Evolutionary conservation across 352 stramenopile species (phyloP).

Genomic region (Elongisporangium senticosum): DNA sequence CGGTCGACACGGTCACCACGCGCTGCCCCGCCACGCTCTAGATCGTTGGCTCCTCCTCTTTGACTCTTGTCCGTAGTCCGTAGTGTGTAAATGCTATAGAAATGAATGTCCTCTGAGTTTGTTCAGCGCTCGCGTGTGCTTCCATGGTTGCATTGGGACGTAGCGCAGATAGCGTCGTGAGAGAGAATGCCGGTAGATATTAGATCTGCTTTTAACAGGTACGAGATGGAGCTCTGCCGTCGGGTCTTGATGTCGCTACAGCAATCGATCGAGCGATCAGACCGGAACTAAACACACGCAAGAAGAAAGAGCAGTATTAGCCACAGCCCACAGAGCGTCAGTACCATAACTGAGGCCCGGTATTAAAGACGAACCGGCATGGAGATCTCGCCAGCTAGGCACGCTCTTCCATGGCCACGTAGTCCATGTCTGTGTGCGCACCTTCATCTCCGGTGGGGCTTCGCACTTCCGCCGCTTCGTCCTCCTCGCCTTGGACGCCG

Average conservation of each 20-base stretch:
- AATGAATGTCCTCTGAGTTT: background rate
- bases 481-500: constrained; percentile 36
- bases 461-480: constrained; percentile 34
- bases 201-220: background rate
- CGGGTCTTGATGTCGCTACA: background rate
- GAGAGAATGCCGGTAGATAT: background rate
- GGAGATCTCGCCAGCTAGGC: constrained; percentile 5
- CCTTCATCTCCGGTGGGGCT: constrained; percentile 57
- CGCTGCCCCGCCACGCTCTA: background rate
- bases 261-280: background rate
- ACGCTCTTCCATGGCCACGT: constrained; percentile 45
- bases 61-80: background rate
- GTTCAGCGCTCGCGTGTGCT: background rate
- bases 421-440: constrained; percentile 54
- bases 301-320: background rate
- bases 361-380: background rate
- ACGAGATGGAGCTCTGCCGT: background rate
- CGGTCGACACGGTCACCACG: constrained; percentile 8
- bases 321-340: constrained; percentile 1
- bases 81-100: background rate
- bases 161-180: no score
- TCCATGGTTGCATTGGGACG: no score
- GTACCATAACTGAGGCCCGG: background rate
- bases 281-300: background rate
- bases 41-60: background rate